A percentile compares a stretch with the other conserved stretches of the same genome.
Conservation (phyloP, 2,329 filamentous ascomycete species). For the Talaromyces amestolkiae region DNA sequence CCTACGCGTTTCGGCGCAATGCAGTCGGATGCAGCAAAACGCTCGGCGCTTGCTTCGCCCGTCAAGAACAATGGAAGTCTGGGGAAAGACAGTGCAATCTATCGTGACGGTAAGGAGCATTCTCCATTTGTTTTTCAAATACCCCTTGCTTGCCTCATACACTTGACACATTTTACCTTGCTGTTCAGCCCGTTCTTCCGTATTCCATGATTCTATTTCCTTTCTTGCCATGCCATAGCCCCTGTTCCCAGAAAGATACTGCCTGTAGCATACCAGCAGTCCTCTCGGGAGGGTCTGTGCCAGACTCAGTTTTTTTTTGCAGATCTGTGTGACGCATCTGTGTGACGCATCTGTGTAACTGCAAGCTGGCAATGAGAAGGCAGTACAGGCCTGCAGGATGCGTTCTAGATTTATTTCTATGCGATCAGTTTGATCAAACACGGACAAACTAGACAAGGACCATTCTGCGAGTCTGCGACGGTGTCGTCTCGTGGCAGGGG, state of each 20-base stretch:
- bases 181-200: background rate
- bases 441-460: background rate
- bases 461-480: background rate
- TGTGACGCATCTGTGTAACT: conserved; percentile 11
- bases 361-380: background rate
- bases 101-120: conserved; percentile 31
- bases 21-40: conserved; percentile 24
- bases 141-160: background rate
- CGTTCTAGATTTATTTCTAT: background rate
- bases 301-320: background rate
- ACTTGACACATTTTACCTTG: background rate
- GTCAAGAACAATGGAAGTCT: conserved; percentile 24
- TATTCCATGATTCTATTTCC: background rate
- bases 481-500: background rate
- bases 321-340: background rate
- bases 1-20: conserved; percentile 25
- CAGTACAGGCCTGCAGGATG: background rate
- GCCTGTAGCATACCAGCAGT: background rate
- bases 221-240: background rate
- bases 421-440: background rate
- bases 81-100: conserved; percentile 23
- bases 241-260: background rate
- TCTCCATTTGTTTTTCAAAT: background rate
- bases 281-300: background rate
- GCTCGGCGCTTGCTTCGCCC: conserved; percentile 25